Evolutionary conservation across 129 eudicot species (phyloP), one percentile per base, ranked within the genome.

Genomic region (Kitagawia praeruptora): DNA sequence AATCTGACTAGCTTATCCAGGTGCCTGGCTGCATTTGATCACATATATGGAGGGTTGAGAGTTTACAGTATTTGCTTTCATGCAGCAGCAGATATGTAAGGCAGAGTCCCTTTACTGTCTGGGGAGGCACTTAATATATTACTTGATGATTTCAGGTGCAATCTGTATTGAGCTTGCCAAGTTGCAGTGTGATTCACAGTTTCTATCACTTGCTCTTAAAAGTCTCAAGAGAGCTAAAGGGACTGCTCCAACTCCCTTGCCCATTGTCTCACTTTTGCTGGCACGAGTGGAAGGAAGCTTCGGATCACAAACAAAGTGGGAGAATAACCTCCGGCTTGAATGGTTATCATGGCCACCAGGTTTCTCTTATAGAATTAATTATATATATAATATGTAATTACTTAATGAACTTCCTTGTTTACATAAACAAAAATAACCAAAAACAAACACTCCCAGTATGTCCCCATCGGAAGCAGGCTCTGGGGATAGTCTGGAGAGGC

Each of bases 331-430:
- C 70, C 82, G 77, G 70, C 86, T 84, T 78, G 98, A 94, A 87
- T 94, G 92, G 96, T 86, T 75, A 75, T 84, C 97, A 71, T 94
- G 97, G 98, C 93, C 96, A 41, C 89, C 92, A 94, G 98, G 98
- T 94, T 82, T 4, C 64, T 82, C 56, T 80, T 44, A 53, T 80
- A 61, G 25, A 13, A 10, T 69, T 37, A 19, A 37, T 53, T 66
- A 34, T 28, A 23, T 18, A 73, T 18, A 73, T 41, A 21, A 8
- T 37, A 40, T 44, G 10, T 42, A 9, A 44, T 14, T 25, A 7
- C 2, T 27, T 27, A 6, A 4, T 25, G 48, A 42, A n/a, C 76
- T 40, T 8, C 31, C 19, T 66, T 66, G 1, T 23, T 3, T 61
- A n/a, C 27, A n/a, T 61, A 9, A 8, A 61, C 5, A 58, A 8